Conservation (phyloP, 805 yeast species). For the Nakazawaea populi region DNA sequence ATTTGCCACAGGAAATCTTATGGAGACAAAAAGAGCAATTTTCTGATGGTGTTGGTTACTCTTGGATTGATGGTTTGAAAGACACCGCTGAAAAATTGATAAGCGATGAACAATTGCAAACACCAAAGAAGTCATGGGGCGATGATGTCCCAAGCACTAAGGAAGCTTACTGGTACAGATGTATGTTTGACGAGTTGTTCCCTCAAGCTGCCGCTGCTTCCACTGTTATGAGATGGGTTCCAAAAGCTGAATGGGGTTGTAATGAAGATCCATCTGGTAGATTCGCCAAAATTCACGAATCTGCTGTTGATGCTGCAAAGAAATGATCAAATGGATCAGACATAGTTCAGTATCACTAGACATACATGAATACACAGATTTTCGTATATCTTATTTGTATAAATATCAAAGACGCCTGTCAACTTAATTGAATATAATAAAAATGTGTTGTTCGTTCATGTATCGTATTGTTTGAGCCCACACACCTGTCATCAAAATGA, state of each 20-base stretch:
- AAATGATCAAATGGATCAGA: not conserved
- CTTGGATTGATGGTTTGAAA: conserved; percentile 98
- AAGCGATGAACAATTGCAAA: conserved; percentile 83
- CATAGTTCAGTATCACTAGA: not conserved
- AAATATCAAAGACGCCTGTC: too few relatives aligned
- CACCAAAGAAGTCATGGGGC: conserved; percentile 96
- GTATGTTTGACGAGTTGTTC: conserved; percentile 91
- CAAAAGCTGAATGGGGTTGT: conserved; percentile 99
- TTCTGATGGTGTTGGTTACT: conserved; percentile 99
- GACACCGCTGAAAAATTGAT: conserved; percentile 87
- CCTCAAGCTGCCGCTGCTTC: conserved; percentile 87
- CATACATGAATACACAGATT: too few relatives aligned
- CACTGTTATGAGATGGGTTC: conserved; percentile 99
- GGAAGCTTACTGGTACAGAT: conserved; percentile 99
- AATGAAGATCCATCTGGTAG: conserved; percentile 98
- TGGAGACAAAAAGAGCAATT: conserved; percentile 99
- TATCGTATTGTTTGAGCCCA: too few relatives aligned
- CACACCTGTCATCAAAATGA: too few relatives aligned
- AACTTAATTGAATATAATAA: too few relatives aligned
- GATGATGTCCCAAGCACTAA: conserved; percentile 90
- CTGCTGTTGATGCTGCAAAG: conserved; percentile 38
- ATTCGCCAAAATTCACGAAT: conserved; percentile 84
- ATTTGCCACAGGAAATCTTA: conserved; percentile 91
- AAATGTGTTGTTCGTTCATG: too few relatives aligned
- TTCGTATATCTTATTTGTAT: too few relatives aligned